A percentile compares a stretch with the other conserved stretches of the same genome.
Evolutionary conservation across 305 asterid genomes (phyloP).

Genomic region (Rubia tinctorum): DNA sequence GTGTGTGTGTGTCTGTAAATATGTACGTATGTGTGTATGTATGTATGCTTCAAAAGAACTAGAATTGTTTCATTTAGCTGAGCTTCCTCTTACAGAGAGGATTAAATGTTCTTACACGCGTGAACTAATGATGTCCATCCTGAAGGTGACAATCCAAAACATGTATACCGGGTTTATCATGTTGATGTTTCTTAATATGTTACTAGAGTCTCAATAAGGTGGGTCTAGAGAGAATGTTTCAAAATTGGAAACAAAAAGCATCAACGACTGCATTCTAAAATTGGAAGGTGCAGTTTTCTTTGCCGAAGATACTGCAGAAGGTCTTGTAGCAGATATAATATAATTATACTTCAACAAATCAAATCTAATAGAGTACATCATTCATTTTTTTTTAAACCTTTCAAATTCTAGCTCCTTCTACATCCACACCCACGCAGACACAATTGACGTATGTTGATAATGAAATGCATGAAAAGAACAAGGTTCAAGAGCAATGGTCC

Average conservation of each 20-base stretch:
- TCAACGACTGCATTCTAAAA: not conserved
- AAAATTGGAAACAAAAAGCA: not conserved
- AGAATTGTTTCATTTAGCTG: too few species aligned
- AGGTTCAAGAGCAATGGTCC: constrained; percentile 10
- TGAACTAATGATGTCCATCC: not conserved
- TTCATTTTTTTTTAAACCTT: not conserved
- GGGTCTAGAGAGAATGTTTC: not conserved
- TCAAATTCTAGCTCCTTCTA: not conserved
- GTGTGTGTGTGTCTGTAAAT: too few species aligned
- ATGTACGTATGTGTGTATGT: too few species aligned
- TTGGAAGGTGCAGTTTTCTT: not conserved
- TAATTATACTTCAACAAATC: not conserved
- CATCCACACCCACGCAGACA: not conserved
- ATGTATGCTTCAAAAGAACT: too few species aligned
- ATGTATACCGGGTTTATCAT: not conserved
- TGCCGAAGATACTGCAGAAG: not conserved
- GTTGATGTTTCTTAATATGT: not conserved
- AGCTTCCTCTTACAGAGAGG: too few species aligned
- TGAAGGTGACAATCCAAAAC: not conserved
- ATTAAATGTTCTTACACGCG: too few species aligned
- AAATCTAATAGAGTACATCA: not conserved
- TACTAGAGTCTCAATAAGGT: not conserved
- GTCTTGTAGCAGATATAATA: not conserved
- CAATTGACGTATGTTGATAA: not conserved
- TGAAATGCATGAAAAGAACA: constrained; percentile 7